Evolutionary conservation across 1,284 basidiomycete genomes (phyloP).

Genomic region (Puccinia polysora): DNA sequence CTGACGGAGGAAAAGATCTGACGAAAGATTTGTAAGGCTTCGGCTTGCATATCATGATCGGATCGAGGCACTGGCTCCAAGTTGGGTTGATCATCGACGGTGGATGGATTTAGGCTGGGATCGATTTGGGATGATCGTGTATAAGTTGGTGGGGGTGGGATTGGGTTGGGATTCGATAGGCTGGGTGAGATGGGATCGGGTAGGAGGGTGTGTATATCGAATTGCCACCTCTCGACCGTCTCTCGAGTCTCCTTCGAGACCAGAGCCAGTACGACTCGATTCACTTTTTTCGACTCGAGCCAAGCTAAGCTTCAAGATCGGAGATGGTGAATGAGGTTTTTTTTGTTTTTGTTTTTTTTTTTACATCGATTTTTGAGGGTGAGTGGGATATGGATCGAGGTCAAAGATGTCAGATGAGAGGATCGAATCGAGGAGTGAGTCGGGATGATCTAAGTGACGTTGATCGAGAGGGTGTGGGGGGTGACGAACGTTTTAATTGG

Average conservation of each 20-base stretch:
- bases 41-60: conserved; percentile 42
- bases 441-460: not conserved
- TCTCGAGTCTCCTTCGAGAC: conserved; percentile 87
- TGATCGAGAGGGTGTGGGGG: not conserved
- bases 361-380: not conserved
- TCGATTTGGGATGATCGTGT: not conserved
- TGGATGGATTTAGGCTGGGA: not conserved
- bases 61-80: conserved; percentile 24
- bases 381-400: not conserved
- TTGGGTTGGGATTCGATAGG: not conserved
- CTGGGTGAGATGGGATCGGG: too few relatives aligned
- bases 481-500: conserved; percentile 35
- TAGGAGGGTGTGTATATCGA: conserved; percentile 74
- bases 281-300: conserved; percentile 32
- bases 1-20: conserved; percentile 42
- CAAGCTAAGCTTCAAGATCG: too few relatives aligned
- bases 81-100: not conserved
- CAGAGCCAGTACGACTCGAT: conserved; percentile 78
- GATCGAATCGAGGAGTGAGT: not conserved
- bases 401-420: not conserved
- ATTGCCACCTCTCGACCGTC: conserved; percentile 95
- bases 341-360: not conserved
- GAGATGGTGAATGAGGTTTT: too few relatives aligned
- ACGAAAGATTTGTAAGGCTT: conserved; percentile 42
- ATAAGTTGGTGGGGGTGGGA: too few relatives aligned